A percentile compares a stretch with the other conserved stretches of the same genome.
These are phyloP conservation scores for Prunus persica DNA, from an alignment of 306 rosid species.

Conservation along the genomic window Prunus_persica_NCBIv2 NC_034010.1:24466501-24467000, in stretches of 20 bases:
- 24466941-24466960: constrained; percentile 34
- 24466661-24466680: constrained; percentile 84
- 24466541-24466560: not conserved
- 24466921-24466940: constrained; percentile 84
- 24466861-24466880: constrained; percentile 97
- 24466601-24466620: not conserved
- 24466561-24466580: too few relatives aligned
- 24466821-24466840: constrained; percentile 42
- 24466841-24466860: constrained; percentile 49
- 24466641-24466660: constrained; percentile 90
- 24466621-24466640: constrained; percentile 65
- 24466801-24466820: constrained; percentile 50
- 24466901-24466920: constrained; percentile 64
- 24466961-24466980: constrained; percentile 31
- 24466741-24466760: constrained; percentile 61
- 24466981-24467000: constrained; percentile 45
- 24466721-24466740: constrained; percentile 42
- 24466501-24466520: not conserved
- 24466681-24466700: constrained; percentile 77
- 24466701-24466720: constrained; percentile 60
- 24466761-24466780: constrained; percentile 88
- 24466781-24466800: constrained; percentile 90
- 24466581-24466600: not conserved
- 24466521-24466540: not conserved
- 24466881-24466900: constrained; percentile 78